Conservation (phyloP, 2,329 filamentous ascomycete genomes). For the Alternaria triticimaculans region DNA sequence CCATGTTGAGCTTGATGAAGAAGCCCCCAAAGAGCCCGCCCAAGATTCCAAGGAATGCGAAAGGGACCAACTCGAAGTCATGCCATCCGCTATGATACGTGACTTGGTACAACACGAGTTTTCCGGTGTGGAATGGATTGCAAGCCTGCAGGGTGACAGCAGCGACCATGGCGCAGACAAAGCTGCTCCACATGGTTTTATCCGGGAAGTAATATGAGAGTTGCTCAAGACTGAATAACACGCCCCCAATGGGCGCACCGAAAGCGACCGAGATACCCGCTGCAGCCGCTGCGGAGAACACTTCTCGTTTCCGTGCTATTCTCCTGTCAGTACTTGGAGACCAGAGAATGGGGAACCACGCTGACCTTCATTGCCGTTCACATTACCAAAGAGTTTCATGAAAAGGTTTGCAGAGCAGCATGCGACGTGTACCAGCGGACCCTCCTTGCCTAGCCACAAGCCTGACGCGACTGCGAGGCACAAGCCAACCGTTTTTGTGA, state of each 20-base stretch:
- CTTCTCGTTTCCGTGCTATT: constrained; percentile 86
- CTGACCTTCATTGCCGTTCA: constrained; percentile 85
- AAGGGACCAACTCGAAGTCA: constrained; percentile 90
- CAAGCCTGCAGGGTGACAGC: constrained; percentile 91
- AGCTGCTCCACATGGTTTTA: constrained; percentile 99
- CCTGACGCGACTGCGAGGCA: constrained; percentile 91
- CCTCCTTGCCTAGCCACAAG: constrained; percentile 97
- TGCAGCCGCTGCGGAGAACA: constrained; percentile 89
- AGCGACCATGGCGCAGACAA: constrained; percentile 98
- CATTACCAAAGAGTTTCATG: constrained; percentile 82
- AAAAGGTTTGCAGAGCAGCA: constrained; percentile 96
- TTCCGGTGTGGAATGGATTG: constrained; percentile 93
- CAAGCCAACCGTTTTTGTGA: constrained; percentile 87
- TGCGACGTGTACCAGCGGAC: constrained; percentile 91
- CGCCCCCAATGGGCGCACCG: constrained; percentile 90
- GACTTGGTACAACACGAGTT: constrained; percentile 95
- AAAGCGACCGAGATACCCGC: constrained; percentile 94
- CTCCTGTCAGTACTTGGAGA: constrained; percentile 24
- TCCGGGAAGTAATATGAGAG: constrained; percentile 97
- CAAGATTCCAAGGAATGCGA: constrained; percentile 82
- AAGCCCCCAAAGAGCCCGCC: constrained; percentile 94
- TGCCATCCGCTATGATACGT: constrained; percentile 93
- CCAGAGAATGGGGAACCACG: neutral
- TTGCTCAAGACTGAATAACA: constrained; percentile 95
- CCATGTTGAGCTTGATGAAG: constrained; percentile 95